Percentiles rank a stretch among this genome's conserved stretches.
Evolutionary conservation across 805 yeast genomes (phyloP).

Genomic region (Zygosaccharomyces rouxii): DNA sequence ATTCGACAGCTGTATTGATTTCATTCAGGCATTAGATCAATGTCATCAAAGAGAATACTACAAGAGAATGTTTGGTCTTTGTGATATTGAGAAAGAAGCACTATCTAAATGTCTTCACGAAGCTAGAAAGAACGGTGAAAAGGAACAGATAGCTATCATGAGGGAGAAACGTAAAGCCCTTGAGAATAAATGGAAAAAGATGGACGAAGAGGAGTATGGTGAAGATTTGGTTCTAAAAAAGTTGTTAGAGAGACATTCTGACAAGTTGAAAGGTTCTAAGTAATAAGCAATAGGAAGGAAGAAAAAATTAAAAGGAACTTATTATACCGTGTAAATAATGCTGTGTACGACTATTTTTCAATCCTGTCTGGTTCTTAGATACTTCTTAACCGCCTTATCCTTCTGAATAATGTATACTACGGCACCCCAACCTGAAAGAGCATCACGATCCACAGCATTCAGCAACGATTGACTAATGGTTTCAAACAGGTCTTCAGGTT

Average conservation of each 20-base stretch:
- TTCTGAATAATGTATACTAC: slow-evolving; percentile 87
- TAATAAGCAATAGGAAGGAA: background rate
- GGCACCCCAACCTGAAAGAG: slow-evolving; percentile 98
- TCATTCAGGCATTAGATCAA: slow-evolving; percentile 82
- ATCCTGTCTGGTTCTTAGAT: slow-evolving; percentile 93
- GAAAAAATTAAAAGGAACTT: background rate
- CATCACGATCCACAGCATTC: slow-evolving; percentile 96
- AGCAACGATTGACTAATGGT: slow-evolving; percentile 90
- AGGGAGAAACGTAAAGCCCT: slow-evolving; percentile 52
- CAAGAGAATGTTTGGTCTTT: slow-evolving; percentile 70
- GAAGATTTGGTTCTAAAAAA: slow-evolving; percentile 65
- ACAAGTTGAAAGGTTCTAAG: slow-evolving; percentile 20
- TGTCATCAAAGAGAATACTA: slow-evolving; percentile 73
- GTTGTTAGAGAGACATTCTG: slow-evolving; percentile 52
- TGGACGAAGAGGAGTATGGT: slow-evolving; percentile 77
- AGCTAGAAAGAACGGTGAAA: slow-evolving; percentile 62
- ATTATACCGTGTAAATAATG: slow-evolving; percentile 7
- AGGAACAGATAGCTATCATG: slow-evolving; percentile 47
- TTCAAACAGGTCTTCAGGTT: slow-evolving; percentile 92
- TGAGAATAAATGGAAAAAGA: slow-evolving; percentile 53
- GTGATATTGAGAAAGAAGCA: slow-evolving; percentile 80
- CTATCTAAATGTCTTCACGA: slow-evolving; percentile 74
- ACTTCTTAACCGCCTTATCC: slow-evolving; percentile 83
- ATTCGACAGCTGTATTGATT: slow-evolving; percentile 59
- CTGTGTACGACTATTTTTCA: slow-evolving; percentile 34